Evolutionary conservation across 371 early-diverging fungal species (phyloP), one percentile per base, ranked within the genome.

Genomic region (Sanchytrium tribonematis): DNA sequence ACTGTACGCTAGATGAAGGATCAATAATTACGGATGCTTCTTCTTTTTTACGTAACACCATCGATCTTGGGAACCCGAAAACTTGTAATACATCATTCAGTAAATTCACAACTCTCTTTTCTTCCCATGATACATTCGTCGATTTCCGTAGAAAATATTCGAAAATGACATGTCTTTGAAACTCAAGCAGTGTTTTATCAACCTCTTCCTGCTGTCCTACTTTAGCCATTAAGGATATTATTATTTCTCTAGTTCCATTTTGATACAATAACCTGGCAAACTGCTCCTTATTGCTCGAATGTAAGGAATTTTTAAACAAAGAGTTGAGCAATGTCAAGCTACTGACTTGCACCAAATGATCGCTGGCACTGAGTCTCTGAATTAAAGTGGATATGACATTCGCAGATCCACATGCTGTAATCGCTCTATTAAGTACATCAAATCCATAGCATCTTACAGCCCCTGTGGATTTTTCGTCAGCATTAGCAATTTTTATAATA

Each of bases 331-430:
- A 76, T 1, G 79, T 73, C 70, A 87, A 69, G 67, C 85, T 84
- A 74, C 82, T 82, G 31, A 82, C 77, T 68, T 83, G 83, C n/a
- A 87, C 72, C 0, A 80, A 71, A 71, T 83, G 84, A 73, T 86
- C 86, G 30, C 80, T 81, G 28, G 82, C 82, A 30, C 80, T 72
- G 0, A 87, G 74, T 17, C 88, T 78, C 31, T 82, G 80, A 12
- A 85, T 80, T 17, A 86, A 75, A 0, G 80, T 79, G 0, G 79
- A 74, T 22, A 85, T 71, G 48, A 86, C n/a, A n/a, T n/a, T n/a
- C n/a, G n/a, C n/a, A n/a, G n/a, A 79, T 1, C 81, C 73, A 69
- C 82, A 81, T 0, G 72, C 69, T 30, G 80, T 70, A 12, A 85
- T 80, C 0, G 82, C 83, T 28, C 74, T 70, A 66, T 83, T 78